Percentiles rank a stretch among this genome's conserved stretches.
Conservation (phyloP, 768 basidiomycete genomes). For the Mycena pura region DNA sequence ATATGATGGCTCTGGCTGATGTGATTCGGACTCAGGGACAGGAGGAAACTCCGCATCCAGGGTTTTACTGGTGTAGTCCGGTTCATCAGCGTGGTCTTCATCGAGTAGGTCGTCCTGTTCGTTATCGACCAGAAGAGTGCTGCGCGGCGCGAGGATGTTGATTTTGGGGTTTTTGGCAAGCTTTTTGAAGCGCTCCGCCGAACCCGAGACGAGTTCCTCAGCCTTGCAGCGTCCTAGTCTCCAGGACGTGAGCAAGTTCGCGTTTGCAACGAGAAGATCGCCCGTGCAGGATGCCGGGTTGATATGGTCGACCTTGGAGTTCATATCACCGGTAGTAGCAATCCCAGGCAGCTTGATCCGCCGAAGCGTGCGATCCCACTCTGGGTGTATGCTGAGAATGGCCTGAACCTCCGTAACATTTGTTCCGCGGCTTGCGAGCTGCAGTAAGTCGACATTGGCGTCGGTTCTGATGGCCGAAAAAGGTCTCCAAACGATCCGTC, state of each 20-base stretch:
- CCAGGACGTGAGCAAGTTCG: constrained; percentile 39
- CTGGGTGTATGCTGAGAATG: constrained; percentile 43
- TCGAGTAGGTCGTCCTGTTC: neutral
- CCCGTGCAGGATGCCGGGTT: constrained; percentile 43
- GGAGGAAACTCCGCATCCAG: neutral
- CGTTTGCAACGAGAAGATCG: constrained; percentile 30
- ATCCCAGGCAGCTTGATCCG: constrained; percentile 40
- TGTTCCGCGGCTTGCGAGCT: constrained; percentile 34
- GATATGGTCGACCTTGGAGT: constrained; percentile 39
- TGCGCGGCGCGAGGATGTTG: neutral
- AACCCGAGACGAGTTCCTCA: neutral
- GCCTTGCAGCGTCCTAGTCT: constrained; percentile 26
- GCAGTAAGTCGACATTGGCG: constrained; percentile 32
- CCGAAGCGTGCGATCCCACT: constrained; percentile 45
- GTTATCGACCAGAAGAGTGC: neutral
- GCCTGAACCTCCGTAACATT: constrained; percentile 39
- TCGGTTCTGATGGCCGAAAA: constrained; percentile 46
- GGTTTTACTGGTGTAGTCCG: neutral
- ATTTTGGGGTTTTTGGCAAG: neutral
- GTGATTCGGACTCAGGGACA: neutral
- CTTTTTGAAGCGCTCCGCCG: neutral
- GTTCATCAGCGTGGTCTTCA: neutral
- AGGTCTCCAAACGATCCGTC: constrained; percentile 42
- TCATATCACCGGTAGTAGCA: constrained; percentile 29
- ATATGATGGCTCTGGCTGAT: neutral